phyloP scores from a whole-genome alignment of 805 yeast species.

The Pichia insulana region DNA sequence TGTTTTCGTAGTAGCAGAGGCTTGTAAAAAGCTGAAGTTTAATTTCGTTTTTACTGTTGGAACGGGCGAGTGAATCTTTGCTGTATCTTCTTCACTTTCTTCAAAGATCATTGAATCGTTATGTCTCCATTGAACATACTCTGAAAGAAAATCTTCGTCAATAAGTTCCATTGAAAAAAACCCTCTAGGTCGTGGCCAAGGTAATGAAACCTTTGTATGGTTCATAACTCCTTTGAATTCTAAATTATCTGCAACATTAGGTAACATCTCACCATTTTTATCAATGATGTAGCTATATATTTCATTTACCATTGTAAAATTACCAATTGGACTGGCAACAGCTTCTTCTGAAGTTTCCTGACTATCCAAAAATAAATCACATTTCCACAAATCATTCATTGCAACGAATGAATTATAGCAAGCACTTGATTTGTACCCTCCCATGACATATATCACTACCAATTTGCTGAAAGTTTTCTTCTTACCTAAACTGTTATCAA shows the following conservation, averaged over 20 bases:
- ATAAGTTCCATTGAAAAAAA: conserved; percentile 20
- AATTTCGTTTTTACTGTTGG: not conserved
- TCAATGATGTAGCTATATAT: conserved; percentile 15
- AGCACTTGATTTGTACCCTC: conserved; percentile 37
- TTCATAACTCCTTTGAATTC: conserved; percentile 21
- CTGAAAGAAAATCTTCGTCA: conserved; percentile 10
- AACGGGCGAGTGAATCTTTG: not conserved
- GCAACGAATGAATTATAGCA: conserved; percentile 23
- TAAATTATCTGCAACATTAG: conserved; percentile 2
- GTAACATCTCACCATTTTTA: conserved; percentile 13
- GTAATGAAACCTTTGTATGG: conserved; percentile 12
- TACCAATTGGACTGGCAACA: conserved; percentile 26
- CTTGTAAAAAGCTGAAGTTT: not conserved
- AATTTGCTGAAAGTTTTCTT: conserved; percentile 13
- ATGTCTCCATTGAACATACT: conserved; percentile 4
- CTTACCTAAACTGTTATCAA: not conserved
- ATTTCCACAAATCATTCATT: conserved; percentile 28
- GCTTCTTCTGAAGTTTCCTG: conserved; percentile 24
- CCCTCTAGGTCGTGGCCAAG: conserved; percentile 28
- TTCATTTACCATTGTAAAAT: conserved; percentile 18
- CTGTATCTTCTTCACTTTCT: not conserved
- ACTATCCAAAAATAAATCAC: conserved; percentile 28
- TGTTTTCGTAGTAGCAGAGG: not conserved
- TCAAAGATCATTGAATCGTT: not conserved
- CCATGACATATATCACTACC: conserved; percentile 36